Percentiles rank a stretch among this genome's conserved stretches.
Evolutionary conservation across 1,284 basidiomycete species (phyloP).

Genomic region (Apiotrichum montevideense): DNA sequence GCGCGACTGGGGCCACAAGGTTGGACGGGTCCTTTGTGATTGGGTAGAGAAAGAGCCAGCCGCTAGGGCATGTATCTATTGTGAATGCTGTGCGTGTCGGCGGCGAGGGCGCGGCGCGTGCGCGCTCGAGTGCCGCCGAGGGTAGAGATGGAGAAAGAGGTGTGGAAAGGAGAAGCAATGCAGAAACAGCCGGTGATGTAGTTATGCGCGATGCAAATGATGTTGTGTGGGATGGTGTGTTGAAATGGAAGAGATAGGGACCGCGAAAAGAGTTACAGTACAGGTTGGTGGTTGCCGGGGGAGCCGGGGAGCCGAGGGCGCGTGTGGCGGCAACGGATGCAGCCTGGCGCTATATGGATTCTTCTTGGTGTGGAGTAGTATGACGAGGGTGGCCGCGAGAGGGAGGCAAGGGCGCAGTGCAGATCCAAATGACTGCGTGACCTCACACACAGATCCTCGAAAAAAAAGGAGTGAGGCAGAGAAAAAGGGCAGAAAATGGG

Average conservation of each 20-base stretch:
- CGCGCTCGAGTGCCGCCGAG: conserved; percentile 1
- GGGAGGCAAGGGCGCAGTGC: too few relatives aligned
- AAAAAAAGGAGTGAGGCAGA: too few relatives aligned
- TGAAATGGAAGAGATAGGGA: background rate
- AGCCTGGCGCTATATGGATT: too few relatives aligned
- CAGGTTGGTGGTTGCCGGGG: background rate
- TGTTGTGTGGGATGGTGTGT: background rate
- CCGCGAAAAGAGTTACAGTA: background rate
- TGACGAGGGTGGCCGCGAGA: too few relatives aligned
- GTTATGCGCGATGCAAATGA: background rate
- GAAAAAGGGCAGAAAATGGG: too few relatives aligned
- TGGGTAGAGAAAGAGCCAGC: too few relatives aligned
- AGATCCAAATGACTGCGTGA: too few relatives aligned
- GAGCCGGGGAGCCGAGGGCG: background rate
- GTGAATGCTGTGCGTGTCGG: background rate
- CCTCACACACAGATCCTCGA: too few relatives aligned
- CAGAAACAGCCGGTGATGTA: too few relatives aligned
- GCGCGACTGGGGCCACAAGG: background rate
- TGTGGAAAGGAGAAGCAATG: background rate
- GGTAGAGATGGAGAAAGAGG: background rate
- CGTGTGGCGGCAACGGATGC: too few relatives aligned
- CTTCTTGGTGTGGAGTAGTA: too few relatives aligned
- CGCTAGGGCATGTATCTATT: too few relatives aligned
- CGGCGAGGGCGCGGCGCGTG: background rate
- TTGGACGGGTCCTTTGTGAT: background rate